Percentiles rank a stretch among this genome's conserved stretches.
phyloP scores from a whole-genome alignment of 306 rosid genomes.

The Prunus dulcis region DNA sequence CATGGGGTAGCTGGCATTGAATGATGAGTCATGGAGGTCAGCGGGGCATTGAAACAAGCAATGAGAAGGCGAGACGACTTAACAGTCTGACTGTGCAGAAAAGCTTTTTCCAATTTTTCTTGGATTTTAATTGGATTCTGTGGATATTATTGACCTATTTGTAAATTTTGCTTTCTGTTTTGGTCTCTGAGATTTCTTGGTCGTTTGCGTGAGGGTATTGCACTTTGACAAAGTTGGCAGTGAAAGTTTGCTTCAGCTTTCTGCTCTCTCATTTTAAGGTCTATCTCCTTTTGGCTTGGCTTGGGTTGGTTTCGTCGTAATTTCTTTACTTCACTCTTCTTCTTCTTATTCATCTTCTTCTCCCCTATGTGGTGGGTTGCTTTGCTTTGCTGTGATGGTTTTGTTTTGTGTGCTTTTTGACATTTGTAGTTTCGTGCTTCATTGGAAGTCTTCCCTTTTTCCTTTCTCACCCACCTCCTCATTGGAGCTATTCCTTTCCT shows the following conservation, averaged over 20 bases:
- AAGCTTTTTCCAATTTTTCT: slow-evolving; percentile 10
- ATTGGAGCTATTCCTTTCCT: neutral
- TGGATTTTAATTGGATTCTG: neutral
- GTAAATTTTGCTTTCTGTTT: neutral
- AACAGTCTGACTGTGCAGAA: slow-evolving; percentile 17
- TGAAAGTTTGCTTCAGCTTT: neutral
- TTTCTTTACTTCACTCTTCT: slow-evolving; percentile 39
- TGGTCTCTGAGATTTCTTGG: neutral
- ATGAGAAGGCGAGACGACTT: neutral
- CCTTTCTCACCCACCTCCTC: neutral
- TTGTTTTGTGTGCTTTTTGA: slow-evolving; percentile 27
- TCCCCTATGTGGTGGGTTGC: neutral
- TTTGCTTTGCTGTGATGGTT: slow-evolving; percentile 24
- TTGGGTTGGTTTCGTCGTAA: slow-evolving; percentile 10
- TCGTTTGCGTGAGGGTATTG: slow-evolving; percentile 58
- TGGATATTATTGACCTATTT: neutral
- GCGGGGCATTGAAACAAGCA: slow-evolving; percentile 43
- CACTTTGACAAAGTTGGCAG: slow-evolving; percentile 40
- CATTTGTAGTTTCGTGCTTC: slow-evolving; percentile 32
- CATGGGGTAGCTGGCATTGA: slow-evolving; percentile 41
- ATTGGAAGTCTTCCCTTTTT: slow-evolving; percentile 12
- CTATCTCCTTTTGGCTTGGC: slow-evolving; percentile 8
- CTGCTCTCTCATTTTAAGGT: neutral
- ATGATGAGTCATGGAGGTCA: slow-evolving; percentile 48
- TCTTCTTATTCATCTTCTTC: neutral